A percentile compares a stretch with the other conserved stretches of the same genome.
Conservation (phyloP, 768 basidiomycete species). For the Baorangia bicolor region DNA sequence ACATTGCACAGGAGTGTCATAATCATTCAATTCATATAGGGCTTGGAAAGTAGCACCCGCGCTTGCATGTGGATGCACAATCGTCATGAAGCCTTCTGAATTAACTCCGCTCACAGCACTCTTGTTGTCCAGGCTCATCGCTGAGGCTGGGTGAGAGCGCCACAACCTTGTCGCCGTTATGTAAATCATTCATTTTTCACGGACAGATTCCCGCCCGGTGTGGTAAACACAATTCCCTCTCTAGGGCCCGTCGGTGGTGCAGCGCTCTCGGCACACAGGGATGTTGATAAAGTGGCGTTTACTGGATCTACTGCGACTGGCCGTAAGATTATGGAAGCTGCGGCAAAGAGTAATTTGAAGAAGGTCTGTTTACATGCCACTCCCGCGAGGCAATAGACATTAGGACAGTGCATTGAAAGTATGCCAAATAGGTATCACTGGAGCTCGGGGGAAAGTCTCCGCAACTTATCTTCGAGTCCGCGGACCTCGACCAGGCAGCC, state of each 20-base stretch:
- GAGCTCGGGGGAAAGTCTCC: slow-evolving; percentile 95
- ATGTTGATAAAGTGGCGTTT: slow-evolving; percentile 94
- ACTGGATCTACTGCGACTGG: slow-evolving; percentile 92
- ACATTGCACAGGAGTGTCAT: background rate
- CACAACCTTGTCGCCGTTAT: slow-evolving; percentile 9
- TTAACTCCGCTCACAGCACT: slow-evolving; percentile 81
- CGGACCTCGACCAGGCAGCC: slow-evolving; percentile 83
- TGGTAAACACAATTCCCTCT: slow-evolving; percentile 86
- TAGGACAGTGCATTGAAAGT: slow-evolving; percentile 10
- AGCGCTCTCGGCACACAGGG: slow-evolving; percentile 76
- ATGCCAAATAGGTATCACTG: slow-evolving; percentile 63
- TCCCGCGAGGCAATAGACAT: slow-evolving; percentile 25
- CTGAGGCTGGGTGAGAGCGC: slow-evolving; percentile 71
- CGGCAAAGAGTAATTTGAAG: slow-evolving; percentile 91
- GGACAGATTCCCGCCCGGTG: slow-evolving; percentile 85
- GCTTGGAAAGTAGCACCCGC: slow-evolving; percentile 94
- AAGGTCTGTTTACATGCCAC: slow-evolving; percentile 52
- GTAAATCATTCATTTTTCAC: slow-evolving; percentile 12
- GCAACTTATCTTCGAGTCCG: slow-evolving; percentile 85
- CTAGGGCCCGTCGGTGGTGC: slow-evolving; percentile 81
- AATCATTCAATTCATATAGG: slow-evolving; percentile 36
- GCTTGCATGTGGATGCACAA: slow-evolving; percentile 86
- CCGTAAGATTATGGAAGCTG: slow-evolving; percentile 86
- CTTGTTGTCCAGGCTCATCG: slow-evolving; percentile 76
- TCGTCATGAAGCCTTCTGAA: slow-evolving; percentile 95